These are phyloP conservation scores for Phlebiopsis flavidoalba DNA, from an alignment of 768 basidiomycete genomes.

Conservation along the genomic window DNA sequence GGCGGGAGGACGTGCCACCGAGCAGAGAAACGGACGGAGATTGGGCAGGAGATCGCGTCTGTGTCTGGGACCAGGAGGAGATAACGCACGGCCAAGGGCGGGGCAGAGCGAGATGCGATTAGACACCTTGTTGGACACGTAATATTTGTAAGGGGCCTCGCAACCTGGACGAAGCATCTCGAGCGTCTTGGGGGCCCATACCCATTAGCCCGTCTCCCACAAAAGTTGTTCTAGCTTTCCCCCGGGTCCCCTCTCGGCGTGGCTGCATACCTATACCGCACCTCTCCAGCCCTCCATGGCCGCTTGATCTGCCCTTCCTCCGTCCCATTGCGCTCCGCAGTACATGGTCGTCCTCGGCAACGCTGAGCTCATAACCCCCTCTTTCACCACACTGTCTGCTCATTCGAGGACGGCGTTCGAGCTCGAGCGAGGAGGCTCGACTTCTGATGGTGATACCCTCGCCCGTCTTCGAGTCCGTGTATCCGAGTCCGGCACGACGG, in stretches of 20 bases:
- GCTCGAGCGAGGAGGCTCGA: constrained; percentile 70
- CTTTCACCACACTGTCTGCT: constrained; percentile 45
- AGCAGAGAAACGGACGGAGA: constrained; percentile 1
- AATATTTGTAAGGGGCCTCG: constrained; percentile 22
- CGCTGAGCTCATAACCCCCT: constrained; percentile 52
- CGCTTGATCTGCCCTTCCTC: constrained; percentile 21
- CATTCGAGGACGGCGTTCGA: constrained; percentile 62
- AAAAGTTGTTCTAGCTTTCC: constrained; percentile 25
- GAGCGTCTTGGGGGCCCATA: constrained; percentile 16
- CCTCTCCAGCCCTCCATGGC: constrained; percentile 26
- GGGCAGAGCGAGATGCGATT: constrained; percentile 10
- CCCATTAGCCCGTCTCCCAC: constrained; percentile 15
- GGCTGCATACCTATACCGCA: constrained; percentile 26
- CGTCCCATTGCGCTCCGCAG: constrained; percentile 16
- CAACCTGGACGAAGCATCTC: constrained; percentile 25
- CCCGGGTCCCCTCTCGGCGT: constrained; percentile 22
- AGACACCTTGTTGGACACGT: constrained; percentile 13
- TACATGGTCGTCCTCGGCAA: constrained; percentile 55
- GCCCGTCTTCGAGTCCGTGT: constrained; percentile 57
- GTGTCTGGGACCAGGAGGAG: constrained; percentile 1
- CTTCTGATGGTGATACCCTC: constrained; percentile 59
- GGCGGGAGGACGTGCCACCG: neutral
- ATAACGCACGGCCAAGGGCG: neutral
- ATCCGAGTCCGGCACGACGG: constrained; percentile 27
- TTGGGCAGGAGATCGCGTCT: neutral